Percentiles rank a stretch among this genome's conserved stretches.
These are phyloP conservation scores for Debaryomyces subglobosus DNA, from an alignment of 1,139 yeast genomes.

Conservation along the genomic window DNA sequence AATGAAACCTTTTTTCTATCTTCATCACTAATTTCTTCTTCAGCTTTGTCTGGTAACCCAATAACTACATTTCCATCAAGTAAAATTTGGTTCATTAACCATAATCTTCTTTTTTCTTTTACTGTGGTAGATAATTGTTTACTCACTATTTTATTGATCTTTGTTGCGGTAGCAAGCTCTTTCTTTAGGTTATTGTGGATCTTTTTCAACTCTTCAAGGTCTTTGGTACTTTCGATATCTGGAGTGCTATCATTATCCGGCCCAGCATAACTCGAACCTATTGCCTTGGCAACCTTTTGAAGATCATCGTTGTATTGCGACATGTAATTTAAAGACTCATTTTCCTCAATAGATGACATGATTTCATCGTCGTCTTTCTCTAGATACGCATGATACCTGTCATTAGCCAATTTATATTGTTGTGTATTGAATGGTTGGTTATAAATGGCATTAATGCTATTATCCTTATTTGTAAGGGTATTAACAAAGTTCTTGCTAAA, in stretches of 20 bases:
- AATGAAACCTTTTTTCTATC: slow-evolving; percentile 23
- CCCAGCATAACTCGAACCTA: neutral
- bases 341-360: slow-evolving; percentile 13
- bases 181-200: slow-evolving; percentile 23
- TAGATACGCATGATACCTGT: slow-evolving; percentile 33
- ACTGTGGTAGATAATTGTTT: slow-evolving; percentile 41
- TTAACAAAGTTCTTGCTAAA: slow-evolving; percentile 34
- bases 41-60: slow-evolving; percentile 36
- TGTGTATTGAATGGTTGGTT: slow-evolving; percentile 37
- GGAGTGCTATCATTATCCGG: slow-evolving; percentile 7
- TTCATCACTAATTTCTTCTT: slow-evolving; percentile 17
- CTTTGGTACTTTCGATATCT: slow-evolving; percentile 20
- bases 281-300: slow-evolving; percentile 5
- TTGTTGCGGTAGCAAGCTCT: slow-evolving; percentile 47
- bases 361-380: slow-evolving; percentile 16
- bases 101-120: slow-evolving; percentile 44
- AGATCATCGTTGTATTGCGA: slow-evolving; percentile 10
- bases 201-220: slow-evolving; percentile 22
- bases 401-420: slow-evolving; percentile 38
- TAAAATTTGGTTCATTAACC: slow-evolving; percentile 61
- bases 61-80: slow-evolving; percentile 52
- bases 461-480: slow-evolving; percentile 18
- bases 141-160: slow-evolving; percentile 49
- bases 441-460: slow-evolving; percentile 20
- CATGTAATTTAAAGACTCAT: neutral